Evolutionary conservation across 2,329 filamentous ascomycete genomes (phyloP).

Genomic region (Talaromyces marneffei): DNA sequence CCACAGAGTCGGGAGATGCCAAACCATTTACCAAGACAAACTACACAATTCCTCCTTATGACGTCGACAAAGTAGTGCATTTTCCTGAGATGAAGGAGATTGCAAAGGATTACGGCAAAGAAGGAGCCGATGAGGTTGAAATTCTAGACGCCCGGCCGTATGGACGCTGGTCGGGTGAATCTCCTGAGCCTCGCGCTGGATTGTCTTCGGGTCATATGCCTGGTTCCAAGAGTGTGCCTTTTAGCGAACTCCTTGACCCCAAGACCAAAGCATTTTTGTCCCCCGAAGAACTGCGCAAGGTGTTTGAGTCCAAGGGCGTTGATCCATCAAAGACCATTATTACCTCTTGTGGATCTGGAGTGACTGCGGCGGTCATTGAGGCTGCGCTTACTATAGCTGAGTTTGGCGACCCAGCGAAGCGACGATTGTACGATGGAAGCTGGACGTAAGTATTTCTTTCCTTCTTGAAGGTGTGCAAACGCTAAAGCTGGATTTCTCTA

Average conservation of each 20-base stretch:
- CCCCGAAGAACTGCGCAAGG: constrained; percentile 61
- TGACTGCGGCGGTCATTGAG: constrained; percentile 87
- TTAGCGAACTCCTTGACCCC: constrained; percentile 73
- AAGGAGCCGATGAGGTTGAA: constrained; percentile 76
- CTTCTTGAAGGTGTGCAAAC: not conserved
- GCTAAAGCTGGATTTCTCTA: constrained; percentile 18
- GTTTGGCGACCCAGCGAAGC: constrained; percentile 60
- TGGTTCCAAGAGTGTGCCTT: constrained; percentile 74
- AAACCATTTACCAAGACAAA: constrained; percentile 36
- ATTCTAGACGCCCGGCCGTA: constrained; percentile 79
- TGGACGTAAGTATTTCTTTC: constrained; percentile 75
- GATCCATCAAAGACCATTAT: constrained; percentile 76
- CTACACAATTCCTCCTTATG: constrained; percentile 52
- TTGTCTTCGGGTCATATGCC: constrained; percentile 89
- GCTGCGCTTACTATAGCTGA: constrained; percentile 75
- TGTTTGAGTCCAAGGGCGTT: constrained; percentile 76
- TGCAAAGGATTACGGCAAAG: constrained; percentile 67
- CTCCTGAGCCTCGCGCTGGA: constrained; percentile 79
- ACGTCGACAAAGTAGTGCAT: constrained; percentile 61
- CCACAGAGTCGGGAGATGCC: constrained; percentile 66
- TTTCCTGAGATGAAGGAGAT: constrained; percentile 81
- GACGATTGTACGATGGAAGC: constrained; percentile 87
- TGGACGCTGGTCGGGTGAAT: constrained; percentile 74
- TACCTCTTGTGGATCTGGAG: constrained; percentile 84
- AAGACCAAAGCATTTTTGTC: constrained; percentile 75